Conservation (phyloP, 2,329 filamentous ascomycete species). For the Colletotrichum zoysiae region DNA sequence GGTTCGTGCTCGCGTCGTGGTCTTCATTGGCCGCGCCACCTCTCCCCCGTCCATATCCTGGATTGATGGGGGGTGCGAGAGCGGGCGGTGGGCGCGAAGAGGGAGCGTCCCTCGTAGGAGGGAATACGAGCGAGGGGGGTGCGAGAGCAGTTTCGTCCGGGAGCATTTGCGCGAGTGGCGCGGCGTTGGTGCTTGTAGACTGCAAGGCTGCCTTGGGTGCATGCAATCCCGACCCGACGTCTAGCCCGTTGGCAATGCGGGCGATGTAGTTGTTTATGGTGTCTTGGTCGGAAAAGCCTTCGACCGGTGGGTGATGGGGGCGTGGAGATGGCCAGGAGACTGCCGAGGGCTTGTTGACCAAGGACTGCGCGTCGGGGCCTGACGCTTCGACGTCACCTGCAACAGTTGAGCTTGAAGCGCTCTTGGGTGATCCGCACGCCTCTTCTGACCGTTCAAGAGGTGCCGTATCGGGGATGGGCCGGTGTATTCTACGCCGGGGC, state of each 20-base stretch:
- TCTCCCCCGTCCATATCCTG: background rate
- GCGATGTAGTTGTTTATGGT: background rate
- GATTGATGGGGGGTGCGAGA: background rate
- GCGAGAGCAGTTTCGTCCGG: background rate
- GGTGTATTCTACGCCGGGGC: background rate
- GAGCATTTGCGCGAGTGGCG: background rate
- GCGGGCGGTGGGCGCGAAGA: background rate
- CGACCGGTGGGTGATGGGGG: background rate
- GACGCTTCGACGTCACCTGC: background rate
- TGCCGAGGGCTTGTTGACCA: background rate
- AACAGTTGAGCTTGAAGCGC: no score
- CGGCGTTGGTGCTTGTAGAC: background rate
- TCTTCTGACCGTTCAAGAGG: background rate
- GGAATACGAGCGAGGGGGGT: background rate
- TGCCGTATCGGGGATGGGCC: background rate
- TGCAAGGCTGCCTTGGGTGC: background rate
- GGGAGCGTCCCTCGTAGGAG: background rate
- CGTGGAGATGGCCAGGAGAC: background rate
- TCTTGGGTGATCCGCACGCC: background rate
- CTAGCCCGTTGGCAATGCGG: background rate
- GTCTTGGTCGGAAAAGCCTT: background rate
- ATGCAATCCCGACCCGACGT: background rate
- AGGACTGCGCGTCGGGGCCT: background rate
- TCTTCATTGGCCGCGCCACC: no score
- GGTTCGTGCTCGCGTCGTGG: background rate